phyloP scores from a whole-genome alignment of 768 basidiomycete genomes.

The Termitomyces sp. region DNA sequence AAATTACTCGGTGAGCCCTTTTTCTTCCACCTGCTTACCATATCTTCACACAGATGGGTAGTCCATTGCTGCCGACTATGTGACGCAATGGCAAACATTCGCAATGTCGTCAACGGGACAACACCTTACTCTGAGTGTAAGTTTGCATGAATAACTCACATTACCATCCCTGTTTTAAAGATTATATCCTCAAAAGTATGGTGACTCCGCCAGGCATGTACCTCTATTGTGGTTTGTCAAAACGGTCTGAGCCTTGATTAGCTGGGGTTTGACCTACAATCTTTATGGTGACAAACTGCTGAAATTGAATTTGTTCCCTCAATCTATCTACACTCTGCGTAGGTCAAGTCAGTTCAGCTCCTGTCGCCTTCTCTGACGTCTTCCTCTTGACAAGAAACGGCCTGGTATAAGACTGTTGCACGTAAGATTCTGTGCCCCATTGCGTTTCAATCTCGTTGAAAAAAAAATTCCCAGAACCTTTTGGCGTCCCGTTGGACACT shows the following conservation, averaged over 20 bases:
- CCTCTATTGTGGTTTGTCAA: slow-evolving; percentile 9
- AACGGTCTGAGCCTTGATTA: slow-evolving; percentile 11
- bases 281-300: slow-evolving; percentile 57
- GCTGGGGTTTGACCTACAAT: slow-evolving; percentile 63
- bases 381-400: slow-evolving; percentile 31
- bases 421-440: slow-evolving; percentile 22
- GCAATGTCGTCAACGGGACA: slow-evolving; percentile 45
- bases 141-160: slow-evolving; percentile 9
- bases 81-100: slow-evolving; percentile 47
- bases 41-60: slow-evolving; percentile 15
- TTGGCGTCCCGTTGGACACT: slow-evolving; percentile 46
- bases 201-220: slow-evolving; percentile 38
- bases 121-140: slow-evolving; percentile 50
- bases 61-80: slow-evolving; percentile 51
- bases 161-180: neutral
- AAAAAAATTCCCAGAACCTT: slow-evolving; percentile 26
- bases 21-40: slow-evolving; percentile 2
- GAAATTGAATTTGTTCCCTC: slow-evolving; percentile 48
- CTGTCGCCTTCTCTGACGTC: neutral
- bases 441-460: neutral
- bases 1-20: slow-evolving; percentile 36
- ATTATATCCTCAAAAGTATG: slow-evolving; percentile 34
- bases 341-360: slow-evolving; percentile 11
- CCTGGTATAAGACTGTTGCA: slow-evolving; percentile 46
- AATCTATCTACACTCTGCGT: slow-evolving; percentile 43